Evolutionary conservation across 139 green algal genomes (phyloP).

Genomic region (Micractinium sp.): DNA sequence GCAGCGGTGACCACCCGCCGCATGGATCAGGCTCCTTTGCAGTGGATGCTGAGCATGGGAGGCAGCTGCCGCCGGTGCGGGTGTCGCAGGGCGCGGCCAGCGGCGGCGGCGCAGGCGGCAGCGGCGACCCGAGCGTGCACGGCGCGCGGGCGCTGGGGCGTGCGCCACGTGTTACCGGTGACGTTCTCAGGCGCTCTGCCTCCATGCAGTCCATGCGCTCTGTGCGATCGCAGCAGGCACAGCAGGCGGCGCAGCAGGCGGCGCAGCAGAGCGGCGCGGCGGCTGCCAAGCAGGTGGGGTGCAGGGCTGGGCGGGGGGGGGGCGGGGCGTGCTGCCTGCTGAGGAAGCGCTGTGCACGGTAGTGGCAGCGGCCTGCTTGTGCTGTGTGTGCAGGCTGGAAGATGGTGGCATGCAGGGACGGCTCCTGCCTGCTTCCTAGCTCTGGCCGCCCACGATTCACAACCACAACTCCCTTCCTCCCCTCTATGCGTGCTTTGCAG

Average conservation of each 20-base stretch:
- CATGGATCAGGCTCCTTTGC: neutral
- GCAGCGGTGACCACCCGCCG: neutral
- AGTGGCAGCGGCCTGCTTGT: too few species aligned
- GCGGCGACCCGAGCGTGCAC: neutral
- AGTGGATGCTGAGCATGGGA: neutral
- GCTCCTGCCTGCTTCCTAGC: too few species aligned
- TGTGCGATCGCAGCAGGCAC: neutral
- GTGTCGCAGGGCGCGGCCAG: neutral
- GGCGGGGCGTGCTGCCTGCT: neutral
- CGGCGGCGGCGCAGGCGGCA: neutral
- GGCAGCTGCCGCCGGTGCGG: neutral
- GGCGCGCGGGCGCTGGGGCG: neutral
- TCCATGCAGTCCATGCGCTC: constrained; percentile 3
- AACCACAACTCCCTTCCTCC: neutral
- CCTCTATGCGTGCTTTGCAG: neutral
- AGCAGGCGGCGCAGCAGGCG: neutral
- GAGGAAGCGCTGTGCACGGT: neutral
- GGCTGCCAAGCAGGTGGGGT: neutral
- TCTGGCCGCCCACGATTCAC: neutral
- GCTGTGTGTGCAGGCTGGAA: too few species aligned
- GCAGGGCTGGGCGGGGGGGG: neutral
- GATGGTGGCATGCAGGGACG: too few species aligned
- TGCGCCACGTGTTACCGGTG: neutral
- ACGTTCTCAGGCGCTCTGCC: neutral
- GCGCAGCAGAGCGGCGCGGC: neutral